Conservation (phyloP, 2,329 filamentous ascomycete species). For the Sclerotinia trifoliorum region DNA sequence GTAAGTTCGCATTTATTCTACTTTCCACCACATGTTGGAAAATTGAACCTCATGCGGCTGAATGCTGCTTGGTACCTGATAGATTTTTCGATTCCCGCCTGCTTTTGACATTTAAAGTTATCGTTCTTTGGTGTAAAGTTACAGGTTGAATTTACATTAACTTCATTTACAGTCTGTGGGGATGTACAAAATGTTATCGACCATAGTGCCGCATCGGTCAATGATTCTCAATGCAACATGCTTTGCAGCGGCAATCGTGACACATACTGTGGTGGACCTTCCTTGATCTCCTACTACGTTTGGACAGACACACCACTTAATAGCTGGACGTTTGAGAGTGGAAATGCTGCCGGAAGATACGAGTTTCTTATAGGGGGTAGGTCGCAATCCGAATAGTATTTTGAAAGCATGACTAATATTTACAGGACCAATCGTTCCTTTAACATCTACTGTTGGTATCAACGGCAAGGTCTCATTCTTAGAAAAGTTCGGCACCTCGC, state of each 20-base stretch:
- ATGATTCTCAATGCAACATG: conserved; percentile 21
- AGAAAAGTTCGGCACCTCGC: conserved; percentile 58
- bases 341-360: conserved; percentile 54
- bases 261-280: conserved; percentile 27
- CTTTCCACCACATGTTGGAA: background rate
- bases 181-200: conserved; percentile 24
- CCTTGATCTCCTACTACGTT: conserved; percentile 27
- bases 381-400: background rate
- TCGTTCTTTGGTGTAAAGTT: background rate
- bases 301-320: conserved; percentile 45
- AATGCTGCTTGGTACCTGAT: background rate
- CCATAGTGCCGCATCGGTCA: conserved; percentile 9
- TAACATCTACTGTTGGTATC: conserved; percentile 56
- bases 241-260: conserved; percentile 46
- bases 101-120: background rate
- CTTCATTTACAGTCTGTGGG: conserved; percentile 23
- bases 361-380: conserved; percentile 56
- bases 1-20: conserved; percentile 20
- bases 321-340: conserved; percentile 52
- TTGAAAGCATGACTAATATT: background rate
- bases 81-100: background rate
- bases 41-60: too few species aligned
- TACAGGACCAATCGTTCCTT: conserved; percentile 48
- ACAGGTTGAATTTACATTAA: background rate
- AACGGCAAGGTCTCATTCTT: conserved; percentile 61